phyloP scores from a whole-genome alignment of 129 eudicot species.

The Chrysanthemum makinoi region DNA sequence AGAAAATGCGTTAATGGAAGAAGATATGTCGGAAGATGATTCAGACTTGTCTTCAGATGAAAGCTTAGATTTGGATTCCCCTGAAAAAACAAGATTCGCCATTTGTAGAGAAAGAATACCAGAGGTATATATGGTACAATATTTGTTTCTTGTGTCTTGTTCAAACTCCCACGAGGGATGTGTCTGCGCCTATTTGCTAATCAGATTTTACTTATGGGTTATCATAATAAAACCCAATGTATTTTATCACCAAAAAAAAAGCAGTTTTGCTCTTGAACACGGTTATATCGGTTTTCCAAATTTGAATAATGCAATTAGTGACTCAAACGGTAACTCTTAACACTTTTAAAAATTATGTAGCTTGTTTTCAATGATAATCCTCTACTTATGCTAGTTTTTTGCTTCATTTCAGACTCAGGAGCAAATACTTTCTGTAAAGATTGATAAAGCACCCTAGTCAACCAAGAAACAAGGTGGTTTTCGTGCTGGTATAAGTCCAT shows the following conservation, averaged over 20 bases:
- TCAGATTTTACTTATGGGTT: too few species aligned
- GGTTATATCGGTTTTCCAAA: too few species aligned
- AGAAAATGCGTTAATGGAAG: conserved; percentile 51
- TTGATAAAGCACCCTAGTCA: conserved; percentile 57
- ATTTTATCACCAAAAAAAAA: not conserved
- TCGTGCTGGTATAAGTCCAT: conserved; percentile 80
- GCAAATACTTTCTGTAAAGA: not conserved
- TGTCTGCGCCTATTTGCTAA: not conserved
- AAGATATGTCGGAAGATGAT: conserved; percentile 38
- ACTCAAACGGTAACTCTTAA: too few species aligned
- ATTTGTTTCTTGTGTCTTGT: not conserved
- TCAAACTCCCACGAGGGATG: too few species aligned
- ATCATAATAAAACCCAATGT: not conserved
- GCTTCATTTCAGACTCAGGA: too few species aligned
- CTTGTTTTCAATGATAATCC: too few species aligned
- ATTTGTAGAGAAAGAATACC: conserved; percentile 46
- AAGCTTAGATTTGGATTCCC: conserved; percentile 49
- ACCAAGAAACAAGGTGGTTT: conserved; percentile 48
- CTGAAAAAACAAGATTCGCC: conserved; percentile 53
- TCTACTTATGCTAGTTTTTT: too few species aligned
- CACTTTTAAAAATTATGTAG: too few species aligned
- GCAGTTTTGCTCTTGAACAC: too few species aligned
- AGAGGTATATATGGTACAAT: conserved; percentile 23
- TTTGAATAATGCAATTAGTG: too few species aligned
- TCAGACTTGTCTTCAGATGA: conserved; percentile 82